Evolutionary conservation across 441 rosid genomes (phyloP), one percentile per base, ranked within the genome.

Genomic region (Kokia cookei): DNA sequence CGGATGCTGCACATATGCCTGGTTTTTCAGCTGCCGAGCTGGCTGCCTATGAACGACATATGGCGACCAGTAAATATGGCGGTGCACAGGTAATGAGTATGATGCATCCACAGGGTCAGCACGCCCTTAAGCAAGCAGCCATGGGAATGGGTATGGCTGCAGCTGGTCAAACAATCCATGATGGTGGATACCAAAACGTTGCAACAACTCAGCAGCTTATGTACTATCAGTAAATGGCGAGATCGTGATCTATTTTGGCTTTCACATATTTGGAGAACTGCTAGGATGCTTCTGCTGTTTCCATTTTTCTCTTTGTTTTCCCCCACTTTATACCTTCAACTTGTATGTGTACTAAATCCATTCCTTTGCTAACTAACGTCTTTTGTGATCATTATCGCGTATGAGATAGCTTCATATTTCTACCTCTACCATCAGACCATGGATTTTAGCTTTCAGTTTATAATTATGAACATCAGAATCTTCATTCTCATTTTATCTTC

Each of bases 141-240:
- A 82, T 85, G 86, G 93, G 89, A 62, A 86, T 86, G 83, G 88
- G 87, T 50, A 84, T 77, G 35, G 88, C 84, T 26, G 91, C 90
- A 69, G 81, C 79, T 65, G 86, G 83, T 71, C 96, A 86, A 82
- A 86, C 87, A 7, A 84, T 91, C 68, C 88, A 91, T 35, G 94
- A 91, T 10, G 84, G 90, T 47, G 88, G 90, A 51, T 93, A 71
- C 82, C 96, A 82, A 59, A 90, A 80, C 58, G 84, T 79, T 2
- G 90, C 90, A 12, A 71, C 91, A 5, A 77, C 85, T 43, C 95
- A 88, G 86, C 96, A 91, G 81, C 91, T 91, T 43, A 88, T 90
- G 93, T 91, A 90, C 77, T 89, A 89, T 71, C 89, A 84, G 78
- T 84, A 87, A 27, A 72, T 81, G 27, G 8, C 19, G 61, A n/a